Conservation (phyloP, 495 filamentous ascomycete species). For the Penicillium odoratum region DNA sequence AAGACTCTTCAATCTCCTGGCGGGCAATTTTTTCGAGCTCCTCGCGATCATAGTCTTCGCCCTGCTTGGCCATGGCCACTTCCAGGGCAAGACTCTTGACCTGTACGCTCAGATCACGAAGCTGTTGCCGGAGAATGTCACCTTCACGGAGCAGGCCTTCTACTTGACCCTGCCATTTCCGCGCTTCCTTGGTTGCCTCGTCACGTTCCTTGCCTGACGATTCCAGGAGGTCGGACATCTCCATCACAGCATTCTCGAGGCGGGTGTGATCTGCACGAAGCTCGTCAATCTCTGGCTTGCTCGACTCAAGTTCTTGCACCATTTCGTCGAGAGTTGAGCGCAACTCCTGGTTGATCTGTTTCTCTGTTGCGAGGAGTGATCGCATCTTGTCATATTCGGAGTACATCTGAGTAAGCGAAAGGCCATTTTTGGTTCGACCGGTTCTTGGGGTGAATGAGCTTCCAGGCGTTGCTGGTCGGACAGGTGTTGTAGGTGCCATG, state of each 20-base stretch:
- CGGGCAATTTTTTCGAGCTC: slow-evolving; percentile 73
- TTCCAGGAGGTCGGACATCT: slow-evolving; percentile 72
- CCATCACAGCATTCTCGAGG: slow-evolving; percentile 65
- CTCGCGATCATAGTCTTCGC: slow-evolving; percentile 67
- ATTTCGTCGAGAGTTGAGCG: slow-evolving; percentile 77
- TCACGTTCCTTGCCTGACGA: slow-evolving; percentile 56
- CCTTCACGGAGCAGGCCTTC: slow-evolving; percentile 69
- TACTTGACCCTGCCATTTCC: slow-evolving; percentile 73
- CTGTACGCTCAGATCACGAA: slow-evolving; percentile 88
- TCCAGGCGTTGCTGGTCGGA: slow-evolving; percentile 51
- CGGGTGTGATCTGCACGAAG: slow-evolving; percentile 54
- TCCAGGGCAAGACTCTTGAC: slow-evolving; percentile 86
- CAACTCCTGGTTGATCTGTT: slow-evolving; percentile 68
- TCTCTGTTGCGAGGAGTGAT: slow-evolving; percentile 61
- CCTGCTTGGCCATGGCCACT: slow-evolving; percentile 74
- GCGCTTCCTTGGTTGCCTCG: slow-evolving; percentile 55
- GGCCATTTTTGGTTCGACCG: slow-evolving; percentile 54
- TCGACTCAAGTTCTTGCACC: slow-evolving; percentile 59
- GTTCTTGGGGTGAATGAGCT: slow-evolving; percentile 57
- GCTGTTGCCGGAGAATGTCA: slow-evolving; percentile 77
- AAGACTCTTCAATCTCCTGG: slow-evolving; percentile 59
- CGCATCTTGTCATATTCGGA: slow-evolving; percentile 63
- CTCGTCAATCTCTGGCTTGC: slow-evolving; percentile 62
- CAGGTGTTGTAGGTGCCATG: slow-evolving; percentile 46
- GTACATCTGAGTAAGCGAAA: slow-evolving; percentile 69